Base-by-base conservation (phyloP, 2,329 filamentous ascomycete species). In the Epichloe brachyelytri region DNA sequence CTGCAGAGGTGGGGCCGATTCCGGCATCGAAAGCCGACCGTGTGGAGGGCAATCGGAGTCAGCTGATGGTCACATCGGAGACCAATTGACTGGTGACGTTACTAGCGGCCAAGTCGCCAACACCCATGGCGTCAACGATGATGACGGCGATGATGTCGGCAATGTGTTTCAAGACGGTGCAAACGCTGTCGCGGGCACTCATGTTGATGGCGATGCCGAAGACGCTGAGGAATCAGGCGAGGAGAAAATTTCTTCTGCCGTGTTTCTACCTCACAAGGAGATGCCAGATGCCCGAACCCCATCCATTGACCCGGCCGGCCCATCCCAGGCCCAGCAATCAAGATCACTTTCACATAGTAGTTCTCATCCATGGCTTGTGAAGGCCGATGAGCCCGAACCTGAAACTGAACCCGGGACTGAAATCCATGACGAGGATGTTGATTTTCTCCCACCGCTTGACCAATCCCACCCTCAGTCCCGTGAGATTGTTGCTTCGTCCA, bases 231-330 rank as follows among this genome's bases (percentile, higher is more conserved):
- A 80, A 52, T 89, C 85, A 14, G 84, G 86, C 52, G 82, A 86
- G 63, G 87, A 93, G 65, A 87, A 91, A 65, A 89, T 93, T 55
- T 88, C 85, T n/a, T 91, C 86, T 34, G 87, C 87, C 22, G 75
- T 89, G 40, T 93, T 93, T 63, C 75, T 89, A 46, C 87, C 87
- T 41, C 87, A 91, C 69, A 82, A 87, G 59, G 76, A 75, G 43
- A 66, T 73, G 40, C 72, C 60, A 44, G 66, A 67, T 46, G 57
- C 63, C 44, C 61, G 65, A 49, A 54, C 58, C 51, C 55, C 55
- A 52, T 59, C 62, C 50, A 56, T 59, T 12, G 64, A 66, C 51
- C 60, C 64, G 50, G 51, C 58, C 51, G 61, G 62, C 39, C 67
- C 58, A 63, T 71, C 50, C 72, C 74, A 74, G 65, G 70, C 52